Evolutionary conservation across 345 rosid genomes (phyloP).

Genomic region (Corymbia maculata): DNA sequence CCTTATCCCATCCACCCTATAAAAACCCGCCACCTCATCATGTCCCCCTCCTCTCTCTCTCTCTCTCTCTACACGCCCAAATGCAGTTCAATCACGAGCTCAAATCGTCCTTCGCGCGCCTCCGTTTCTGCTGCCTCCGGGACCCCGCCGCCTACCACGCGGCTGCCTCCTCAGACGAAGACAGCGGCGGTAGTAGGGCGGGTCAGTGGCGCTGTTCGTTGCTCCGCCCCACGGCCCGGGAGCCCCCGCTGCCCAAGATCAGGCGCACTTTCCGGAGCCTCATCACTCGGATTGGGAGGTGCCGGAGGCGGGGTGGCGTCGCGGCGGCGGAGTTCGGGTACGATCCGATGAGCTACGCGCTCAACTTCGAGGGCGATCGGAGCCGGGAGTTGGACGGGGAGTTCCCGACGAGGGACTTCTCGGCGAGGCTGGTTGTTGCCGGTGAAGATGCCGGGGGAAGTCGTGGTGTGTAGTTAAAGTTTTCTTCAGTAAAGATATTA

Average conservation of each 20-base stretch:
- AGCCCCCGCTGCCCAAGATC: fast-evolving
- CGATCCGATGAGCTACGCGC: not conserved
- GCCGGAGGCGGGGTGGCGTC: fast-evolving
- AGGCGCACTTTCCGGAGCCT: fast-evolving
- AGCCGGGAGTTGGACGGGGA: fast-evolving
- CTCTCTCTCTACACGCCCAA: too few species aligned
- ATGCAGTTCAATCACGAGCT: too few species aligned
- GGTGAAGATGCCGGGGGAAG: fast-evolving
- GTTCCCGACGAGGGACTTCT: not conserved
- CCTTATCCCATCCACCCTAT: too few species aligned
- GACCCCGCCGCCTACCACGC: too few species aligned
- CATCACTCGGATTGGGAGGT: not conserved
- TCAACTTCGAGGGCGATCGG: fast-evolving
- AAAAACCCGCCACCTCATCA: too few species aligned
- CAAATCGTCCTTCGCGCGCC: too few species aligned
- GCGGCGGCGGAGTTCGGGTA: fast-evolving
- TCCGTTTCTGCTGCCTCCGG: too few species aligned
- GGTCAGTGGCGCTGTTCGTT: too few species aligned
- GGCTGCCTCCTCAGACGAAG: too few species aligned
- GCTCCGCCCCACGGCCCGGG: fast-evolving
- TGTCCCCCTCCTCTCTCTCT: too few species aligned
- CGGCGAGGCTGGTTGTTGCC: fast-evolving
- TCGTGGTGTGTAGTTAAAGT: not conserved
- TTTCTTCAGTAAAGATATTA: too few species aligned
- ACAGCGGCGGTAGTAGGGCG: too few species aligned